Conservation (phyloP, 805 yeast species). For the Sugiyamaella mastotermitis region DNA sequence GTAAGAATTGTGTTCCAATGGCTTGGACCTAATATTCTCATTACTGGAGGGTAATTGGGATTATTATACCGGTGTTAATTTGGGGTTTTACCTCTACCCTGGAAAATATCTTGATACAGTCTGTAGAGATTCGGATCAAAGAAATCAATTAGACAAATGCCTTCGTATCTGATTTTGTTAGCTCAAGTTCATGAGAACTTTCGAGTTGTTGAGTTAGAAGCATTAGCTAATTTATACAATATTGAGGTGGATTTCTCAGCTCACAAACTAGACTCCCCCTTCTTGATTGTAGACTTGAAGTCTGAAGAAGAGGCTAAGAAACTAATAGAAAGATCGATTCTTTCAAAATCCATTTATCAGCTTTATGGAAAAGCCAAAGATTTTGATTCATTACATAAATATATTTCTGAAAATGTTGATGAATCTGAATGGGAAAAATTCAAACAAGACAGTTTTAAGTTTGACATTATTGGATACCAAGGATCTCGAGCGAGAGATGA, state of each 20-base stretch:
- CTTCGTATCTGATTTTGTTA: constrained; percentile 74
- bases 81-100: no score
- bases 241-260: constrained; percentile 52
- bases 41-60: no score
- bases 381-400: constrained; percentile 52
- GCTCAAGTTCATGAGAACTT: constrained; percentile 82
- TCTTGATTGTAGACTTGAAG: constrained; percentile 59
- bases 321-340: constrained; percentile 60
- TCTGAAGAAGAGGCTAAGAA: constrained; percentile 61
- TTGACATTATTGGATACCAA: constrained; percentile 72
- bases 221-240: constrained; percentile 63
- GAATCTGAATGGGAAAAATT: constrained; percentile 29
- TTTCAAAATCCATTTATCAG: constrained; percentile 74
- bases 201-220: constrained; percentile 74
- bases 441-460: constrained; percentile 57
- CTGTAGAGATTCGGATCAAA: no score
- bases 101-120: no score
- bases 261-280: constrained; percentile 59
- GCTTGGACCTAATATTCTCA: no score
- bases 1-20: no score
- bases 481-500: constrained; percentile 52
- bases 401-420: constrained; percentile 33
- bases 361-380: constrained; percentile 69
- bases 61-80: no score
- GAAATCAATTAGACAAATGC: no score